Percentiles rank a stretch among this genome's conserved stretches.
These are phyloP conservation scores for Boletus tomentosulus DNA, from an alignment of 768 basidiomycete genomes.

Conservation along the genomic window DNA sequence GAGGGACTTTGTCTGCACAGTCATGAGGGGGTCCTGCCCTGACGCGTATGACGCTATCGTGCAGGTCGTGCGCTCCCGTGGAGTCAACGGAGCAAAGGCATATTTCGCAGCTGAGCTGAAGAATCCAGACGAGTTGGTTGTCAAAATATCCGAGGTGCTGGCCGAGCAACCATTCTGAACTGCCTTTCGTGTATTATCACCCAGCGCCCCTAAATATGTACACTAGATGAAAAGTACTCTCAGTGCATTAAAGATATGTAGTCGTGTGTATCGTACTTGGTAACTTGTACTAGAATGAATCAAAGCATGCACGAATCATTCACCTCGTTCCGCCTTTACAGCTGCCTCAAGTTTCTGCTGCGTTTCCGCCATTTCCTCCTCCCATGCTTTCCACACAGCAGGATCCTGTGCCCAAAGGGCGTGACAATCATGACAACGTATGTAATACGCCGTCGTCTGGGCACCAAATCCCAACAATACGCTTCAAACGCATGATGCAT, in stretches of 20 bases:
- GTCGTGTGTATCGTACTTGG: background rate
- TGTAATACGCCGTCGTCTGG: slow-evolving; percentile 40
- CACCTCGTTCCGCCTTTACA: background rate
- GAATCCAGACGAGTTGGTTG: slow-evolving; percentile 42
- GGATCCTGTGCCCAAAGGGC: slow-evolving; percentile 35
- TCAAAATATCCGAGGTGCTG: slow-evolving; percentile 49
- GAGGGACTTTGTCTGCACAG: slow-evolving; percentile 46
- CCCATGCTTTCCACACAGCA: slow-evolving; percentile 39
- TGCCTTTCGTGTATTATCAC: background rate
- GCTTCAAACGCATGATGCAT: slow-evolving; percentile 27
- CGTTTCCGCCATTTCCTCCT: slow-evolving; percentile 38
- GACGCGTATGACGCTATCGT: slow-evolving; percentile 40
- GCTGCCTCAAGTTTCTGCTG: slow-evolving; percentile 31
- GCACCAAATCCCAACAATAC: slow-evolving; percentile 38
- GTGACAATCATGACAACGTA: slow-evolving; percentile 48
- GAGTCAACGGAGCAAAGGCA: slow-evolving; percentile 43
- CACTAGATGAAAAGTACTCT: background rate
- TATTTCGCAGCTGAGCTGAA: slow-evolving; percentile 54
- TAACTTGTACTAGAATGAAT: background rate
- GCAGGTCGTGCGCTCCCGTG: slow-evolving; percentile 38
- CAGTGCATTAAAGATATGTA: background rate
- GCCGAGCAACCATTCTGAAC: slow-evolving; percentile 53
- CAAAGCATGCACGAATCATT: background rate
- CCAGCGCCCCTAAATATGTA: background rate
- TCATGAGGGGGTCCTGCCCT: slow-evolving; percentile 32